Evolutionary conservation across 345 rosid genomes (phyloP).

Genomic region (Hirschfeldia incana): DNA sequence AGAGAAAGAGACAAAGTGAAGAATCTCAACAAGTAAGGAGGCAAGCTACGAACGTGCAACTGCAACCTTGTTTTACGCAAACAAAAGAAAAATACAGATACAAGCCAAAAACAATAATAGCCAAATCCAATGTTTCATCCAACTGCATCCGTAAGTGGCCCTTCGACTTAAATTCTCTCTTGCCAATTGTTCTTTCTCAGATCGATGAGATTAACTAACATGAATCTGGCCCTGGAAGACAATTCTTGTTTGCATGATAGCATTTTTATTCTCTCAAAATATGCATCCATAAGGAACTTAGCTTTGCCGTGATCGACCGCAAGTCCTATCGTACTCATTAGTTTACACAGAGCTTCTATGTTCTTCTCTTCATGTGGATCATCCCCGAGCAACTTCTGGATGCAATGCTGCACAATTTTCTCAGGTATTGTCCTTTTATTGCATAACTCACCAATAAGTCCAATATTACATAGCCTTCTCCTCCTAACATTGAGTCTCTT

Average conservation of each 20-base stretch:
- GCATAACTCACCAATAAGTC: slow-evolving; percentile 95
- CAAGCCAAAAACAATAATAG: slow-evolving; percentile 11
- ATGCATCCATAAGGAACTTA: slow-evolving; percentile 65
- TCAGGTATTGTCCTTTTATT: slow-evolving; percentile 89
- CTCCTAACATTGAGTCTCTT: slow-evolving; percentile 83
- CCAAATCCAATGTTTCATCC: neutral
- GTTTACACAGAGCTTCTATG: slow-evolving; percentile 84
- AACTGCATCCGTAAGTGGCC: slow-evolving; percentile 43
- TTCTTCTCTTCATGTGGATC: slow-evolving; percentile 81
- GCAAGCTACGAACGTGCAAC: slow-evolving; percentile 39
- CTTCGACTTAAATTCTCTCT: slow-evolving; percentile 95
- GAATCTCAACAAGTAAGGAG: neutral
- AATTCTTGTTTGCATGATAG: slow-evolving; percentile 72
- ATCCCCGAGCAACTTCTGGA: slow-evolving; percentile 69
- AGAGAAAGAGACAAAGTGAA: no score
- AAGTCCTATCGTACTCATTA: slow-evolving; percentile 92
- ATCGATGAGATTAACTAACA: slow-evolving; percentile 88
- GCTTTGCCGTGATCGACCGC: slow-evolving; percentile 75
- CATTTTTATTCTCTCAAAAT: slow-evolving; percentile 94
- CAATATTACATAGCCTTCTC: slow-evolving; percentile 92
- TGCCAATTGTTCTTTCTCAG: slow-evolving; percentile 92
- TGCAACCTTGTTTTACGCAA: slow-evolving; percentile 31
- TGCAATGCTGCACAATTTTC: slow-evolving; percentile 88
- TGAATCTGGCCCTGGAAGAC: slow-evolving; percentile 84
- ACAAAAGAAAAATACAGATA: neutral